Evolutionary conservation across 2,329 filamentous ascomycete genomes (phyloP).

Genomic region (Cordyceps farinosa): DNA sequence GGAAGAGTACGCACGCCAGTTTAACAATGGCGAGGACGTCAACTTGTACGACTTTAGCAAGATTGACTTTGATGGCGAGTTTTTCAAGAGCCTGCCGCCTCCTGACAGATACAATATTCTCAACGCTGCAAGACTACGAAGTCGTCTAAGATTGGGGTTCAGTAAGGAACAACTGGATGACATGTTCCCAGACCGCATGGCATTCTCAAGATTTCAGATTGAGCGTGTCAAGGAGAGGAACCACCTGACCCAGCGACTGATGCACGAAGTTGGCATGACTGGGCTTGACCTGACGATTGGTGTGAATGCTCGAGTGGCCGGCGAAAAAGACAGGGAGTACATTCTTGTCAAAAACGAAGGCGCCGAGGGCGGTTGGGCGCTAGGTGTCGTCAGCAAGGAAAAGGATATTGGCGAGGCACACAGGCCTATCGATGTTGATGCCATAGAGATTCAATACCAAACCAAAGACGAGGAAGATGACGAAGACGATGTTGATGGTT

Average conservation of each 20-base stretch:
- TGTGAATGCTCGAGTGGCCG: slow-evolving; percentile 64
- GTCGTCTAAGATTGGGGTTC: slow-evolving; percentile 87
- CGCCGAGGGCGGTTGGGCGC: slow-evolving; percentile 90
- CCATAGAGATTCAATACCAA: slow-evolving; percentile 53
- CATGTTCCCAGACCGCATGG: slow-evolving; percentile 98
- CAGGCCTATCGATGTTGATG: slow-evolving; percentile 91
- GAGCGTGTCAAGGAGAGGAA: slow-evolving; percentile 91
- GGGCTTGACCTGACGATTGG: slow-evolving; percentile 68
- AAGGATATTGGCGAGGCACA: slow-evolving; percentile 75
- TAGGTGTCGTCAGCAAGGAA: slow-evolving; percentile 86
- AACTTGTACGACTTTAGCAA: slow-evolving; percentile 94
- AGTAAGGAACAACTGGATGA: slow-evolving; percentile 92
- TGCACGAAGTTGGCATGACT: slow-evolving; percentile 90
- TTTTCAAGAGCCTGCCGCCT: slow-evolving; percentile 86
- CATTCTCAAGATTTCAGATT: slow-evolving; percentile 93
- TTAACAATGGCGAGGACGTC: slow-evolving; percentile 88
- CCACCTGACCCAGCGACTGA: slow-evolving; percentile 87
- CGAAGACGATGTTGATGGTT: slow-evolving; percentile 69
- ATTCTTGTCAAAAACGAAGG: slow-evolving; percentile 94
- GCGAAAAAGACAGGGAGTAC: slow-evolving; percentile 89
- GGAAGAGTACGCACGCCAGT: slow-evolving; percentile 89
- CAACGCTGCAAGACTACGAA: slow-evolving; percentile 85
- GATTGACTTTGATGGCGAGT: slow-evolving; percentile 94
- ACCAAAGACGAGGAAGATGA: slow-evolving; percentile 57
- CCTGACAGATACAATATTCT: slow-evolving; percentile 95